Percentiles rank a stretch among this genome's conserved stretches.
phyloP scores from a whole-genome alignment of 1,284 basidiomycete species.

The Ganoderma resinaceum region DNA sequence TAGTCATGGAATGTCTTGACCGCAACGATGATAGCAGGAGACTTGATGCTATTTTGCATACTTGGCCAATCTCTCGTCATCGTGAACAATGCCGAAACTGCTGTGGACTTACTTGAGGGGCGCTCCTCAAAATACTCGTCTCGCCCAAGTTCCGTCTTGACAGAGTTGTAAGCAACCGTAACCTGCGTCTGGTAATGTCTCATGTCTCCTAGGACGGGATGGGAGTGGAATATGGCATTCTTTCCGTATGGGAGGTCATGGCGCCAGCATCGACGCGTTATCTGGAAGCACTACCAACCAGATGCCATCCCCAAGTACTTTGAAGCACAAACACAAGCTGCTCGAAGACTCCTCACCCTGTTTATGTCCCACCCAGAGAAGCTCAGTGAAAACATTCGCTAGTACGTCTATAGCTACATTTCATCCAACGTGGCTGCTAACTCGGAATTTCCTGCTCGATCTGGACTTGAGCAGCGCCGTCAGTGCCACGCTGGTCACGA shows the following conservation, averaged over 20 bases:
- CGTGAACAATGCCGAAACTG: background rate
- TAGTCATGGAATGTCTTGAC: background rate
- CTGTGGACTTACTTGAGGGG: background rate
- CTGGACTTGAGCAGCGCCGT: constrained; percentile 15
- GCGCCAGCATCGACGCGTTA: background rate
- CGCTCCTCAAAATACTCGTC: background rate
- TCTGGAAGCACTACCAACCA: background rate
- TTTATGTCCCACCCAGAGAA: background rate
- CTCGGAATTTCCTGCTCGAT: no score
- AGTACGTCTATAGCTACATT: background rate
- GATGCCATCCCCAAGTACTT: background rate
- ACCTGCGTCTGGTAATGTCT: background rate
- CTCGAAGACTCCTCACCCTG: background rate
- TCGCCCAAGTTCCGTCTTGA: background rate
- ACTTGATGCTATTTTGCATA: background rate
- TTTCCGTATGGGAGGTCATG: background rate
- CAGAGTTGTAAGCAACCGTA: background rate
- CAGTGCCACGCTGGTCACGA: constrained; percentile 20
- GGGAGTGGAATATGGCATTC: background rate
- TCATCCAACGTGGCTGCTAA: no score
- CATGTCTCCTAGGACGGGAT: background rate
- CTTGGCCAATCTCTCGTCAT: background rate
- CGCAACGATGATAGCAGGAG: background rate
- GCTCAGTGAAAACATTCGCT: constrained; percentile 1
- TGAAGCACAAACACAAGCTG: background rate